phyloP scores from a whole-genome alignment of 306 rosid species.

The Acacia melanoxylon region DNA sequence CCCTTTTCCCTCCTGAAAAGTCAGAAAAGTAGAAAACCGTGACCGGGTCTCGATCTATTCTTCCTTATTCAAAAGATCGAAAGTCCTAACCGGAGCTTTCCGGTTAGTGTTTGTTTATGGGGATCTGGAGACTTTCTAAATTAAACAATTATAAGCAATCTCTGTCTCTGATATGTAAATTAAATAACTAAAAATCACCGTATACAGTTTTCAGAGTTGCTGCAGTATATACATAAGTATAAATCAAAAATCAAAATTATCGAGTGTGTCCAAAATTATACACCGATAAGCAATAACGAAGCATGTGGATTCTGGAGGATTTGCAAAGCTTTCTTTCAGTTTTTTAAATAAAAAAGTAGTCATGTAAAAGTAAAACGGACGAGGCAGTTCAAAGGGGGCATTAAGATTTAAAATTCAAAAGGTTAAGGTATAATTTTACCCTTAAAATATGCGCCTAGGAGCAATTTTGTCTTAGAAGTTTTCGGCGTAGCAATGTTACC shows the following conservation, averaged over 20 bases:
- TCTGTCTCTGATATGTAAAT: not conserved
- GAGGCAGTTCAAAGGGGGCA: not conserved
- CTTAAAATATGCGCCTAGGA: too few species aligned
- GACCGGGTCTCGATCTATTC: not conserved
- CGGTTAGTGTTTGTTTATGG: not conserved
- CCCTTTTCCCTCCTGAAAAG: not conserved
- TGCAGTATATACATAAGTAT: not conserved
- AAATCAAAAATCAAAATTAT: not conserved
- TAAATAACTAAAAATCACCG: slow-evolving; percentile 2
- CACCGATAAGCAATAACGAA: not conserved
- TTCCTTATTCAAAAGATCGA: not conserved
- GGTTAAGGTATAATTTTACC: too few species aligned
- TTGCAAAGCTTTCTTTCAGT: not conserved
- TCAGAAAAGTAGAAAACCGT: not conserved
- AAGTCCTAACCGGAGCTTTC: not conserved
- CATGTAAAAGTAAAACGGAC: not conserved
- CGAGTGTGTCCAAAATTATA: not conserved
- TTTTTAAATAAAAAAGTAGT: not conserved
- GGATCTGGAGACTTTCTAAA: not conserved
- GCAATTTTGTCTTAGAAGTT: too few species aligned
- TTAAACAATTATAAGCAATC: not conserved
- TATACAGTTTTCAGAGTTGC: not conserved
- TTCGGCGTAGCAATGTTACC: too few species aligned
- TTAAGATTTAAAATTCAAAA: not conserved
- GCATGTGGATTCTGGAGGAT: not conserved